A percentile compares a stretch with the other conserved stretches of the same genome.
These are phyloP conservation scores for Boletus rubescentipes DNA, from an alignment of 768 basidiomycete genomes.

Conservation along the genomic window DNA sequence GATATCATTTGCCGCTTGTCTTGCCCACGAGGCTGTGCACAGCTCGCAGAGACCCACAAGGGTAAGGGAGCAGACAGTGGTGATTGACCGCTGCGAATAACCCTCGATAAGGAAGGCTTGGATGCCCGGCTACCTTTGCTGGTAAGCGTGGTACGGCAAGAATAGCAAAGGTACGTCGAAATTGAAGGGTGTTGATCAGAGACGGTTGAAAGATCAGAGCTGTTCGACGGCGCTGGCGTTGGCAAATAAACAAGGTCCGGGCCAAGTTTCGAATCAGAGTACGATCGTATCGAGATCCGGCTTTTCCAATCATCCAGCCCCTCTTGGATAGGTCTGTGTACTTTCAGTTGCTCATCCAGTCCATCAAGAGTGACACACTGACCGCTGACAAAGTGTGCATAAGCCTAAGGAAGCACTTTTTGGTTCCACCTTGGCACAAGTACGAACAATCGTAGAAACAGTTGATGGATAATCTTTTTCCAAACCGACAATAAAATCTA, in stretches of 20 bases:
- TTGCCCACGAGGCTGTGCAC: background rate
- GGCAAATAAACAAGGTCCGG: constrained; percentile 15
- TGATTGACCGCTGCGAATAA: constrained; percentile 1
- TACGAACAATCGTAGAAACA: constrained; percentile 79
- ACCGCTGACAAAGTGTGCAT: constrained; percentile 73
- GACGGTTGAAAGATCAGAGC: background rate
- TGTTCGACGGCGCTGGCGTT: background rate
- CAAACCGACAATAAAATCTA: constrained; percentile 78
- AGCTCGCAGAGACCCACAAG: constrained; percentile 34
- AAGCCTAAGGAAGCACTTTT: constrained; percentile 48
- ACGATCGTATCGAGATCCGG: constrained; percentile 68
- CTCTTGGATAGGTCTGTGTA: constrained; percentile 56
- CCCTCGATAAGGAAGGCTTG: constrained; percentile 12
- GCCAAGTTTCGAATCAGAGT: constrained; percentile 16
- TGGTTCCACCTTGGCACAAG: constrained; percentile 74
- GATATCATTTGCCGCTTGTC: background rate
- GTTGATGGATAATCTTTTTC: constrained; percentile 86
- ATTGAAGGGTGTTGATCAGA: constrained; percentile 29
- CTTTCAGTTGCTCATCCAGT: background rate
- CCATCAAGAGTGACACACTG: background rate
- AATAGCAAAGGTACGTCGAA: constrained; percentile 53
- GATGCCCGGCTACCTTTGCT: constrained; percentile 52
- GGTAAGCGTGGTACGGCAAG: constrained; percentile 59
- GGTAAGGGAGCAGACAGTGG: constrained; percentile 20
- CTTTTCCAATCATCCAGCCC: constrained; percentile 73